Evolutionary conservation across 108 stramenopile species (phyloP), one percentile per base, ranked within the genome.

Genomic region (Nitzschia sp.): DNA sequence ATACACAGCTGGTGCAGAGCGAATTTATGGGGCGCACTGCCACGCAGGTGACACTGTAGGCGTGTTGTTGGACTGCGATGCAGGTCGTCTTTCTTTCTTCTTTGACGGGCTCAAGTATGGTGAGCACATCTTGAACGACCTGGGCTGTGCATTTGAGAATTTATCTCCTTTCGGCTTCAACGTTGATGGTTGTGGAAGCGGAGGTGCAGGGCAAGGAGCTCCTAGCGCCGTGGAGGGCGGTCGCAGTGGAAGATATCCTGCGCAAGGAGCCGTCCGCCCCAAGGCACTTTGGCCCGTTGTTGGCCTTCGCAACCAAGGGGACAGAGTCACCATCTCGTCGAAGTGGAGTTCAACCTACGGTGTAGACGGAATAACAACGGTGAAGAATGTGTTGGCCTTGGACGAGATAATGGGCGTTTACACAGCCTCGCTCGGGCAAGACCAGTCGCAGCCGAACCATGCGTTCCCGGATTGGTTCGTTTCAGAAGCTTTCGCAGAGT

Each of bases 91-190:
- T 57, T 82, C 90, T 28, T 99, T 94, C 80, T 97, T 97, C 74
- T 89, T 87, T 65, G 97, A 99, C 70, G 98, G 97, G 1, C 65
- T 96, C 30, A 96, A 96, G 68, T 98, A 96, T 75, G 97, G 97
- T 11, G 96, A 97, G 64, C 97, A 98, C 61, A 90, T 95, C 34
- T 63, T 98, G 59, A 93, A 89, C 70, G 97, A 98, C 74, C 70
- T 99, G 19, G 98, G 98, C 3, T 95, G 95, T 66, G 98, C 98
- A 11, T 97, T 97, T 78, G 92, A 94, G 68, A 87, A 90, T 70
- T 30, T 93, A 13, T 90, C 88, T 54, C 95, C 93, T 29, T 92
- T 86, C 75, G 96, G 86, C 45, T 98, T 84, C 74, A 90, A 83
- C 76, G 95, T 82, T 25, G 87, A 88, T 66, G 94, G 95, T 1